Evolutionary conservation across 2,329 filamentous ascomycete genomes (phyloP).

Genomic region (Tolypocladium endophyticum): DNA sequence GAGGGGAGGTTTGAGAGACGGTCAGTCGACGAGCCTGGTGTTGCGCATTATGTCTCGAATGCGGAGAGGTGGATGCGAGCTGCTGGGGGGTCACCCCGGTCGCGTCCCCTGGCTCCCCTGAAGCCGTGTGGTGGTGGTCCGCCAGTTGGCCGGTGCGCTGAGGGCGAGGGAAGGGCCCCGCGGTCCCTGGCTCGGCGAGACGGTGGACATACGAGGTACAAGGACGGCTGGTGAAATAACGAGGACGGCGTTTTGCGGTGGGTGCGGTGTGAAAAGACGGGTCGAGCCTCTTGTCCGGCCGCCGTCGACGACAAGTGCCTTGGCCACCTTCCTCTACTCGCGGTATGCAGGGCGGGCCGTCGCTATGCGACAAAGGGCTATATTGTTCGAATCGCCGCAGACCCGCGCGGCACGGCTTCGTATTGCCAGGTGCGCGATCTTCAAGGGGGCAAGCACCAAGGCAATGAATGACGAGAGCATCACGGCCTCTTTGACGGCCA

Average conservation of each 20-base stretch:
- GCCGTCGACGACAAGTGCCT: not conserved
- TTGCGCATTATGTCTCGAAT: constrained; percentile 22
- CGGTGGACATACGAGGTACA: not conserved
- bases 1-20: constrained; percentile 11
- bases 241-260: not conserved
- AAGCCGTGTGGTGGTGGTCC: not conserved
- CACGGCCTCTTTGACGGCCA: not conserved
- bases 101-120: not conserved
- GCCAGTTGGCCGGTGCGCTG: not conserved
- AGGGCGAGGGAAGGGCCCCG: not conserved
- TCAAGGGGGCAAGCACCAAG: not conserved
- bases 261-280: not conserved
- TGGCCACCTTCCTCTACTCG: too few relatives aligned
- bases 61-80: constrained; percentile 13
- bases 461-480: not conserved
- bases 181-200: not conserved
- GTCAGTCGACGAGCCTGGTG: constrained; percentile 13
- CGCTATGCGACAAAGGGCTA: not conserved
- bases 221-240: not conserved
- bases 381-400: not conserved
- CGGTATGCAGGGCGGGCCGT: not conserved
- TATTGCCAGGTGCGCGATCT: not conserved
- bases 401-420: not conserved
- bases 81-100: constrained; percentile 9
- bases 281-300: not conserved